Percentiles rank a stretch among this genome's conserved stretches.
Conservation (phyloP, 2,329 filamentous ascomycete genomes). For the Esteya vermicola region DNA sequence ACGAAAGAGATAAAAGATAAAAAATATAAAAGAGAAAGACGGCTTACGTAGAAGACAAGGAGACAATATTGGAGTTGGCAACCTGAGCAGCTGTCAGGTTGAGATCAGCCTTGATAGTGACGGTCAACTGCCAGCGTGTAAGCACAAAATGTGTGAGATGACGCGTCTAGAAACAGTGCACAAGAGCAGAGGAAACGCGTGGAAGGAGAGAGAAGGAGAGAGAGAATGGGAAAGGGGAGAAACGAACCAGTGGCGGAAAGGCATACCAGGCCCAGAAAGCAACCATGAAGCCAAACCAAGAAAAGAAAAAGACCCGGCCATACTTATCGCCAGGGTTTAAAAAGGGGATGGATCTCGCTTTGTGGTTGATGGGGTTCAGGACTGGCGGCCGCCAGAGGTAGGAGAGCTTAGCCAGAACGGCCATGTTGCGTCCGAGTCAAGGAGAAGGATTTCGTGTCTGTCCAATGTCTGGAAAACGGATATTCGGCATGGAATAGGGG, state of each 20-base stretch:
- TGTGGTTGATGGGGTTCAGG: constrained; percentile 72
- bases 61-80: constrained; percentile 83
- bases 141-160: too few species aligned
- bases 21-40: background rate
- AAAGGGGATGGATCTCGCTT: constrained; percentile 65
- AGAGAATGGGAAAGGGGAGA: too few species aligned
- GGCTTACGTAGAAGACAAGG: constrained; percentile 52
- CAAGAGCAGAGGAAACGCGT: too few species aligned
- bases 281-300: constrained; percentile 74
- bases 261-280: constrained; percentile 90
- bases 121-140: constrained; percentile 34
- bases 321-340: constrained; percentile 68
- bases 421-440: background rate
- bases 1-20: too few species aligned
- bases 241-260: constrained; percentile 65
- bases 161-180: too few species aligned
- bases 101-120: constrained; percentile 70
- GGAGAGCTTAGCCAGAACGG: constrained; percentile 21
- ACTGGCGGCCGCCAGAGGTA: constrained; percentile 44
- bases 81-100: constrained; percentile 56
- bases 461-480: too few species aligned
- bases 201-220: too few species aligned
- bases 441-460: too few species aligned
- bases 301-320: constrained; percentile 82
- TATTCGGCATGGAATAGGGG: too few species aligned